These are phyloP conservation scores for Anthracocystis walkeri DNA, from an alignment of 1,284 basidiomycete species.

Conservation along the genomic window DNA sequence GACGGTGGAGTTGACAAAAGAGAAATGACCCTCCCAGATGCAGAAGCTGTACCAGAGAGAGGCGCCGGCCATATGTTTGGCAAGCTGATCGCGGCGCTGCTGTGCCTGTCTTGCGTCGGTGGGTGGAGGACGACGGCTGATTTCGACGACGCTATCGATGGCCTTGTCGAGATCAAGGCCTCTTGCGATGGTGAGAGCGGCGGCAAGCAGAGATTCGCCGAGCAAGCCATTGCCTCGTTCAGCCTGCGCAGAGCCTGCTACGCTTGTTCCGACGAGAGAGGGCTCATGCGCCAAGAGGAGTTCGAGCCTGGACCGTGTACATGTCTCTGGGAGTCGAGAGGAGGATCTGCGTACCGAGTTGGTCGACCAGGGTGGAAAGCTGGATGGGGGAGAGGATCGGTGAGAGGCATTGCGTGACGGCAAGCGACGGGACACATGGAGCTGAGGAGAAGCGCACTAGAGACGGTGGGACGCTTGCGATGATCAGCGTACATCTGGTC, in stretches of 20 bases:
- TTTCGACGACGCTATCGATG: conserved; percentile 31
- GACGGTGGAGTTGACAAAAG: conserved; percentile 43
- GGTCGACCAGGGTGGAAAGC: conserved; percentile 44
- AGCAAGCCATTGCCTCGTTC: conserved; percentile 45
- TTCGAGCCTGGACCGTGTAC: conserved; percentile 49
- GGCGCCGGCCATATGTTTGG: conserved; percentile 33
- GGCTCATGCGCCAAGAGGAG: conserved; percentile 50
- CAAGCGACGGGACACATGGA: conserved; percentile 48
- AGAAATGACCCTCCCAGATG: conserved; percentile 53
- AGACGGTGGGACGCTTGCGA: conserved; percentile 29
- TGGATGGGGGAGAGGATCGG: conserved; percentile 32
- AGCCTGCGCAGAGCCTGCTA: conserved; percentile 39
- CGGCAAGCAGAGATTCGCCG: conserved; percentile 42
- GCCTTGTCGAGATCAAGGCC: conserved; percentile 50
- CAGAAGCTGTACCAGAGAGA: conserved; percentile 49
- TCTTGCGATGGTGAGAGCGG: conserved; percentile 44
- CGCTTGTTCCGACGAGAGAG: conserved; percentile 42
- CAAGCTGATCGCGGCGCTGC: conserved; percentile 20
- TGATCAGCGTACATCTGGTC: conserved; percentile 35
- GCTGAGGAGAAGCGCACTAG: conserved; percentile 41
- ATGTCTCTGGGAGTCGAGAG: conserved; percentile 44
- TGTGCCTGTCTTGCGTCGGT: conserved; percentile 5
- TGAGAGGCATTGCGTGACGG: conserved; percentile 48
- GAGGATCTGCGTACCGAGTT: conserved; percentile 48
- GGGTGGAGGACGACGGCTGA: conserved; percentile 11